A percentile compares a stretch with the other conserved stretches of the same genome.
Conservation (phyloP, 2,329 filamentous ascomycete species). For the Claviceps cyperi region DNA sequence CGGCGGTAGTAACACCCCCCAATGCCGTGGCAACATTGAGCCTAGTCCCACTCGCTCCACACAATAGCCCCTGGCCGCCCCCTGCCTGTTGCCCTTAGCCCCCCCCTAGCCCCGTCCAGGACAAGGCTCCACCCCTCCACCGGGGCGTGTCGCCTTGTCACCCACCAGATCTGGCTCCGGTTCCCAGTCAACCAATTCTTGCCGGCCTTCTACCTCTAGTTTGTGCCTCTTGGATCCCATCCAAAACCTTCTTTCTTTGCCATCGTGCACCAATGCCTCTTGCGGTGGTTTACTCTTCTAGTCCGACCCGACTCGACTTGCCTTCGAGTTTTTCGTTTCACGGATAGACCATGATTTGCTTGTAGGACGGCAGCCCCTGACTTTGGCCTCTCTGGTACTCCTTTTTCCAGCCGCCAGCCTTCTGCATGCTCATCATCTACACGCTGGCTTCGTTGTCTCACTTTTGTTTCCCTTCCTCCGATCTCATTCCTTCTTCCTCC, state of each 20-base stretch:
- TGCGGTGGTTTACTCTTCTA: background rate
- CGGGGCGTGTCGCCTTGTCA: background rate
- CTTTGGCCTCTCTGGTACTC: background rate
- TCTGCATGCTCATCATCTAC: slow-evolving; percentile 9
- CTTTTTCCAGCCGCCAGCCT: slow-evolving; percentile 5
- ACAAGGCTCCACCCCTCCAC: background rate
- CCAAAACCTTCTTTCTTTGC: background rate
- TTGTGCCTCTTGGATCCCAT: background rate
- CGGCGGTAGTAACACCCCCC: too few species aligned
- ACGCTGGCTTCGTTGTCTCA: slow-evolving; percentile 11
- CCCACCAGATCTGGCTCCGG: slow-evolving; percentile 2
- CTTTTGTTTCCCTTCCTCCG: slow-evolving; percentile 5
- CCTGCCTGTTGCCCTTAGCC: background rate
- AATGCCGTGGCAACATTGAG: background rate
- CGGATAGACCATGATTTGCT: slow-evolving; percentile 1
- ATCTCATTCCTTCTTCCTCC: slow-evolving; percentile 14
- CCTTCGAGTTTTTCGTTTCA: background rate
- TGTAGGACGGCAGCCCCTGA: slow-evolving; percentile 4
- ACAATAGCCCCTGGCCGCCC: background rate
- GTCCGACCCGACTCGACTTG: background rate
- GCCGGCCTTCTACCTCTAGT: background rate
- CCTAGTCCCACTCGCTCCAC: background rate
- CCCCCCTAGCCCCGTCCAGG: background rate
- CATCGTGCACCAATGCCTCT: background rate
- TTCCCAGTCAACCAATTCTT: slow-evolving; percentile 3